Base-by-base conservation (phyloP, 768 basidiomycete genomes). In the Pisolithus marmoratus region DNA sequence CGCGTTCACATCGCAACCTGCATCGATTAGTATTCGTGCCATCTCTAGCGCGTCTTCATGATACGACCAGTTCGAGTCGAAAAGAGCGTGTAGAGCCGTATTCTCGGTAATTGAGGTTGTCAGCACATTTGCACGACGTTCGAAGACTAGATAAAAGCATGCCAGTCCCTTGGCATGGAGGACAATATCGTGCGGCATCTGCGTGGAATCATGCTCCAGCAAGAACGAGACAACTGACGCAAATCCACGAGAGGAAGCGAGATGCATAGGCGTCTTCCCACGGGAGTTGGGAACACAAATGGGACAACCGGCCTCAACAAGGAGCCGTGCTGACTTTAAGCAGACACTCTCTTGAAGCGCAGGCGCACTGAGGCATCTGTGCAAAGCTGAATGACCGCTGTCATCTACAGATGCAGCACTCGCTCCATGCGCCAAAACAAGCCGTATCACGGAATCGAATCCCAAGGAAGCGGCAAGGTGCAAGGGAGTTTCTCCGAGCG, bases 271-370 rank as follows among this genome's bases (percentile, higher is more conserved):
- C 11, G 38, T 40, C 38, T 22, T 40, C 20, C 20, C 45, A 26
- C 2, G 12, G 38, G 9, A 59, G 58, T n/a, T 59, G 9, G 8
- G 47, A 59, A 11, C 38, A 11, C 22, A 52, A 34, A 41, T 55
- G 43, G 49, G 38, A 22, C 38, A 40, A 19, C 38, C 38, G 5
- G 20, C 38, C 8, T 40, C 17, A 8, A 40, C 17, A 8, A 40
- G 20, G 19, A 19, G 38, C 38, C 19, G 38, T 19, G n/a, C n/a
- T 22, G 12, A 7, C 11, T 19, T 40, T 2, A 40, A 12, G 38
- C n/a, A 22, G 38, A 8, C n/a, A 8, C 19, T 8, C 20, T 19
- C 38, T 19, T 19, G n/a, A 40, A 40, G n/a, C 38, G 38, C 20
- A 8, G n/a, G 8, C 7, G 38, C 38, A 20, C 17, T 40, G 38